Evolutionary conservation across 1,284 basidiomycete species (phyloP), one percentile per base, ranked within the genome.

Genomic region (Sporisorium sorghi): DNA sequence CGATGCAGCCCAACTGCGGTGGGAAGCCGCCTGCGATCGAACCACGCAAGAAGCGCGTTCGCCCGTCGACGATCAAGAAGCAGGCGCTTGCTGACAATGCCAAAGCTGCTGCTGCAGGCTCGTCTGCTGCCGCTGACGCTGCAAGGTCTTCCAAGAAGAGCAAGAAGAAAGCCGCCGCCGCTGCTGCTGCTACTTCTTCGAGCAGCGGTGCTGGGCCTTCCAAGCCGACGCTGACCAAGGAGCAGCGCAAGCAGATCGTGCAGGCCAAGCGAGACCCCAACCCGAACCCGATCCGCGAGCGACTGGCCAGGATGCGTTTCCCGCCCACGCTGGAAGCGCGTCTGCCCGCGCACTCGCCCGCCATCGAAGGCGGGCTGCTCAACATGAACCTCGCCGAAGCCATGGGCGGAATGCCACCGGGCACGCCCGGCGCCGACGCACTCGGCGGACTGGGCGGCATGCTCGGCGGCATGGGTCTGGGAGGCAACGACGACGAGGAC

Each of bases 381-480:
- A 80, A 82, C 60, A 75, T 79, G 64, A 78, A 81, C 54, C 47
- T 83, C 21, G 73, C 66, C 30, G 72, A 76, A 37, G 78, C 78
- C 30, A 78, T 83, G 67, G 82, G 82, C 40, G 82, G 76, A 37
- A 69, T 68, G 58, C 71, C 67, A 15, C 66, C 67, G 5, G 70
- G 68, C 15, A 68, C 66, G 60, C 60, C 58, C 6, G 76, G 71
- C 17, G 64, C 71, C 1, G 64, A 69, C 15, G 64, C 71, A 21
- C 73, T 83, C 47, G 80, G 79, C 15, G 77, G 80, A 2, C 58
- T 83, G 8, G 80, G 78, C 24, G 76, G 74, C 23, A 84, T 84
- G 81, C 72, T 84, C 19, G 76, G 81, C 44, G 59, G 66, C 26
- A 72, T 84, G 76, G 79, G 80, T 26, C 52, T 82, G 9, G 81